Evolutionary conservation across 495 filamentous ascomycete species (phyloP).

Genomic region (Penicillium pulvis): DNA sequence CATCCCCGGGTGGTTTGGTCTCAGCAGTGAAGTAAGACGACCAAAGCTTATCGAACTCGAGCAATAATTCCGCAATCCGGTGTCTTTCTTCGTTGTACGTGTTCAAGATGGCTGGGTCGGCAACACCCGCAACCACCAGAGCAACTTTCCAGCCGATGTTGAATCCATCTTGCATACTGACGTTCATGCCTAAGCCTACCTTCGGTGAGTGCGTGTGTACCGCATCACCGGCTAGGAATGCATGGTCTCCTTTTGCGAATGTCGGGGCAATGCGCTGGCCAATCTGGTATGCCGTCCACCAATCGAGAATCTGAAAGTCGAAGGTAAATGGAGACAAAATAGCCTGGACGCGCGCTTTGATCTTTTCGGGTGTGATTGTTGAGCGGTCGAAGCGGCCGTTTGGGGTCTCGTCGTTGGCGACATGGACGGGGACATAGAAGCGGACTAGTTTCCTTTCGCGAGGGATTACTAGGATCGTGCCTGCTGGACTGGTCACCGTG

Average conservation of each 20-base stretch:
- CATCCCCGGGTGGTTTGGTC: not conserved
- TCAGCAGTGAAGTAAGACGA: slow-evolving; percentile 24
- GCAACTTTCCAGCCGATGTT: slow-evolving; percentile 85
- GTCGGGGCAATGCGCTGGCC: slow-evolving; percentile 71
- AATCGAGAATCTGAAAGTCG: slow-evolving; percentile 57
- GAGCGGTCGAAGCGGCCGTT: slow-evolving; percentile 45
- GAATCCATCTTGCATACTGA: slow-evolving; percentile 75
- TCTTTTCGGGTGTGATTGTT: slow-evolving; percentile 59
- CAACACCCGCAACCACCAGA: slow-evolving; percentile 61
- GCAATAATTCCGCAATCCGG: slow-evolving; percentile 66
- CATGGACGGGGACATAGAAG: slow-evolving; percentile 68
- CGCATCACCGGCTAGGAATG: slow-evolving; percentile 81
- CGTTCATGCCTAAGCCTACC: slow-evolving; percentile 86
- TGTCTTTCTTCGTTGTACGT: slow-evolving; percentile 75
- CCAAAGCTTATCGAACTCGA: slow-evolving; percentile 63
- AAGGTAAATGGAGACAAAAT: slow-evolving; percentile 64
- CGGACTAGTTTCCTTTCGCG: slow-evolving; percentile 67
- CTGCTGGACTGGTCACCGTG: slow-evolving; percentile 59
- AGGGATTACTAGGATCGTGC: slow-evolving; percentile 68
- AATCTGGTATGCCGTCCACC: slow-evolving; percentile 65
- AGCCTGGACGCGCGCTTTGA: slow-evolving; percentile 59
- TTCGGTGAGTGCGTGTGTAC: slow-evolving; percentile 84
- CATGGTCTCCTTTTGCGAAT: slow-evolving; percentile 65
- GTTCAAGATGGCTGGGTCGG: slow-evolving; percentile 56
- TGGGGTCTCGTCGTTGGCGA: slow-evolving; percentile 19